Percentiles rank a stretch among this genome's conserved stretches.
These are phyloP conservation scores for Trichoderma asperellum DNA, from an alignment of 2,329 filamentous ascomycete genomes.

Conservation along the genomic window DNA sequence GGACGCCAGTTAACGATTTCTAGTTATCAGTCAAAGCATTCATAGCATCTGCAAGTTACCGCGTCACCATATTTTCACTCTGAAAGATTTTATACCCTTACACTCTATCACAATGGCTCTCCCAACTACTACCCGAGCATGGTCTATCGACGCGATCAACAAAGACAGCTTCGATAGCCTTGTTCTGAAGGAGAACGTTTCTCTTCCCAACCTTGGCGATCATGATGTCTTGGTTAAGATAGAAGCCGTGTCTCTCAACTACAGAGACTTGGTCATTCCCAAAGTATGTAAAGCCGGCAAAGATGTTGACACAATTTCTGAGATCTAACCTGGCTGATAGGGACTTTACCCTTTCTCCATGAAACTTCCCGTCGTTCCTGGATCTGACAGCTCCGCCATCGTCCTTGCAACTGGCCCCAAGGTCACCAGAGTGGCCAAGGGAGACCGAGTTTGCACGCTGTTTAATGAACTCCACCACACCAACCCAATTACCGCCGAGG, in stretches of 20 bases:
- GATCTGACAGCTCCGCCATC: slow-evolving; percentile 56
- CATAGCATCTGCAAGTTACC: neutral
- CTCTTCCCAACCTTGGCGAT: slow-evolving; percentile 11
- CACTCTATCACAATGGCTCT: neutral
- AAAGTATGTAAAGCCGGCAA: neutral
- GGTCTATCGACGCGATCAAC: slow-evolving; percentile 1
- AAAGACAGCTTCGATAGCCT: neutral
- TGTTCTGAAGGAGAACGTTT: neutral
- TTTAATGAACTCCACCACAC: slow-evolving; percentile 35
- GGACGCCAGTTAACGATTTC: neutral
- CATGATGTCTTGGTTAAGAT: slow-evolving; percentile 32
- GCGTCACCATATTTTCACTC: neutral
- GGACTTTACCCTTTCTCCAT: slow-evolving; percentile 33
- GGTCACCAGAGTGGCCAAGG: slow-evolving; percentile 54
- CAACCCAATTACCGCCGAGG: slow-evolving; percentile 40
- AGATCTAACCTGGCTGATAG: neutral
- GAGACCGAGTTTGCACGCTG: slow-evolving; percentile 52
- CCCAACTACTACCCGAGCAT: slow-evolving; percentile 10
- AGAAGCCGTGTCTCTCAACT: slow-evolving; percentile 35
- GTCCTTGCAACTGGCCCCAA: slow-evolving; percentile 53
- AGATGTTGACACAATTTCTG: neutral
- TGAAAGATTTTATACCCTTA: neutral
- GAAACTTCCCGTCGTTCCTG: slow-evolving; percentile 36
- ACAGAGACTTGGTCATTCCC: slow-evolving; percentile 32
- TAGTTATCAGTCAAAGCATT: too few relatives aligned